Evolutionary conservation across 768 basidiomycete species (phyloP), one percentile per base, ranked within the genome.

Genomic region (Podaxis sp.): DNA sequence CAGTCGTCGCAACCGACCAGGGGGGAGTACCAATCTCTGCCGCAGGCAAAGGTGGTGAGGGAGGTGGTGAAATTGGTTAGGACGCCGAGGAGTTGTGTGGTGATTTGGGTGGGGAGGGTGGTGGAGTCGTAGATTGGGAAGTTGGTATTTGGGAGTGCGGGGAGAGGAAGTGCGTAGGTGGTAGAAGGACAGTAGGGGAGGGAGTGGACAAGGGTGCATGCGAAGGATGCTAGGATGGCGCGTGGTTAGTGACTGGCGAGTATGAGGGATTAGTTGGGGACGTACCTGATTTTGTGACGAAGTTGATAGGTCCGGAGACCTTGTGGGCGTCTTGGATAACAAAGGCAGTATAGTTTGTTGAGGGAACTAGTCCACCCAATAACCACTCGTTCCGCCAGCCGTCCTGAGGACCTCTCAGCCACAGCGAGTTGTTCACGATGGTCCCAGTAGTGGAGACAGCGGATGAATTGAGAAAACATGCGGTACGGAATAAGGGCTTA

Each of bases 341-440:
- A 68, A 86, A 94, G 0, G 82, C 86, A 0, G 92, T 93, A 68
- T 95, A 95, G 68, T 95, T 95, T 36, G 89, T 91, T 10, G 77
- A 76, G 5, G 87, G 79, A 1, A 76, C 74, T 17, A 96, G 77
- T 0, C 81, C 85, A 0, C 78, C 80, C 8, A 92, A 62, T 2
- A 90, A 69, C 82, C 86, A 95, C 67, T 93, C 89, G 30, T 74
- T 82, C 53, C 91, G 74, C 85, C 85, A 90, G 0, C 90, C 92
- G 0, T 76, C 70, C 0, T 69, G 58, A 26, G 61, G 61, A 66
- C 85, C 84, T 50, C 84, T 79, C 7, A 87, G 72, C 87, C 90
- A 91, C 3, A 83, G 63, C 1, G 78, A 78, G 60, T 83, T 73
- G 58, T 78, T 83, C 4, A 77, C 67, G 2, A 82, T 71, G 1